Conservation (phyloP, 257 asterid species). For the Anisodus acutangulus region DNA sequence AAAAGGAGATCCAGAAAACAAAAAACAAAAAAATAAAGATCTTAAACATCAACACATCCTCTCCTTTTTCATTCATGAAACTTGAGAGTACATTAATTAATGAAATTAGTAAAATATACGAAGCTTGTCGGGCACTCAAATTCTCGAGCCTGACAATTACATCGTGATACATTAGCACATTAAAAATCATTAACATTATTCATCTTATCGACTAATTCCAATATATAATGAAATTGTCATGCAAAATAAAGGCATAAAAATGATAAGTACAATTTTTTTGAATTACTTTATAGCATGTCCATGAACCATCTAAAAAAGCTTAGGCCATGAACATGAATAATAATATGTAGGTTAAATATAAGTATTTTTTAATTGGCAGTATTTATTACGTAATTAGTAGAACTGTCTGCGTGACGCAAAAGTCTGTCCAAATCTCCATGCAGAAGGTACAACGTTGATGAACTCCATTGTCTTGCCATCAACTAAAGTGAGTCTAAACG, state of each 20-base stretch:
- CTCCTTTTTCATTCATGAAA: background rate
- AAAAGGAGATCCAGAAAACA: background rate
- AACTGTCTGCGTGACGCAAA: conserved; percentile 60
- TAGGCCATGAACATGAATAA: background rate
- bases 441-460: conserved; percentile 59
- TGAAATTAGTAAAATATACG: background rate
- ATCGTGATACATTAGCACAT: background rate
- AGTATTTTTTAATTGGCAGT: too few relatives aligned
- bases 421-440: conserved; percentile 78
- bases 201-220: background rate
- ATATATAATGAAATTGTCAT: background rate
- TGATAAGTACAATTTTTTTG: background rate
- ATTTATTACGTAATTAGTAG: background rate
- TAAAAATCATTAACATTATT: background rate
- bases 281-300: background rate
- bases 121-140: background rate
- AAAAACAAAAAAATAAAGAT: background rate
- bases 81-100: background rate
- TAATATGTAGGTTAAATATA: background rate
- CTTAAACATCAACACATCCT: background rate
- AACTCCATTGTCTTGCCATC: conserved; percentile 48
- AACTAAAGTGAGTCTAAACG: conserved; percentile 53
- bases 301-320: conserved; percentile 22
- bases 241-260: background rate
- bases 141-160: background rate